Evolutionary conservation across 768 basidiomycete genomes (phyloP), one percentile per base, ranked within the genome.

Genomic region (Lentinus tigrinus): DNA sequence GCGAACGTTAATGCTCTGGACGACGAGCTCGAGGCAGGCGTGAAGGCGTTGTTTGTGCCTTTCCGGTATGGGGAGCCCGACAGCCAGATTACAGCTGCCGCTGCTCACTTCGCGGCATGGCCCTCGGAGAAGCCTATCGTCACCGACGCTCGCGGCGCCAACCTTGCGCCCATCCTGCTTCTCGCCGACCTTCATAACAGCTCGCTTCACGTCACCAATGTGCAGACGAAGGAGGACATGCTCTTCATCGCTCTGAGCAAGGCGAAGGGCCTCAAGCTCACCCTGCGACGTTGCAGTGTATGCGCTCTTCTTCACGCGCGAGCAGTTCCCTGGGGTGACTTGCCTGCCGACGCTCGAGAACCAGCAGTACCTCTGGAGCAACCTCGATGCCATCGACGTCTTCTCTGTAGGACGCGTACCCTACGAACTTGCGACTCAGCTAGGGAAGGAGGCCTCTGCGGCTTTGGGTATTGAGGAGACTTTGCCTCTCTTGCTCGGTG

Each of bases 271-370:
- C 83, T 98, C 65, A 90, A 92, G 67, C 96, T 98, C 49, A 98
- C 96, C 70, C 3, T 98, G 96, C 72, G 97, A 99, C 65, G 93
- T 97, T 31, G 87, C 95, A 14, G 81, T 98, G 48, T 98, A 90
- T 73, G 83, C 92, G 17, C 76, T 99, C 52, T 98, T 97, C 83
- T 95, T 93, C 77, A 84, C 82, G 2, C 79, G 76, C 44, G 89
- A 88, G 53, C 80, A 91, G 58, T 95, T 85, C 77, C 87, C 88
- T 1, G 75, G 74, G 1, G 78, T 85, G 19, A 75, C 77, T 2
- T 77, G 79, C 63, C 80, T 97, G 38, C 95, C 95, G 3, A 79
- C 89, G 0, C 67, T 72, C 2, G 83, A 85, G 52, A 92, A 95
- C 63, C 95, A 97, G 71, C 79, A 81, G 49, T 83, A 85, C 4